A percentile compares a stretch with the other conserved stretches of the same genome.
Evolutionary conservation across 257 asterid species (phyloP).

Genomic region (Jacaranda copaia): DNA sequence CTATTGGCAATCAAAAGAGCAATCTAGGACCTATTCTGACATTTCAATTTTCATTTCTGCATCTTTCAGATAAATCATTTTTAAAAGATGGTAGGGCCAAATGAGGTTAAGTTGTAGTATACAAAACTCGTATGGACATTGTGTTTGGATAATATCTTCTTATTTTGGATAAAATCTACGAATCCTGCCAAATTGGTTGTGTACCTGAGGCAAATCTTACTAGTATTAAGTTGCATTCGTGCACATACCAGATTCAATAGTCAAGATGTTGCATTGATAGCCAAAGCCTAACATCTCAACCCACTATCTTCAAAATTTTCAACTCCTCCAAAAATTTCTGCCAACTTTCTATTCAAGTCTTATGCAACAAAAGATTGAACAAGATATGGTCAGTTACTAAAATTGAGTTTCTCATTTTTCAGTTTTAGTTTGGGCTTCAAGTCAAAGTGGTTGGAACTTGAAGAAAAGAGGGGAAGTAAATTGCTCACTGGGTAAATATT

Average conservation of each 20-base stretch:
- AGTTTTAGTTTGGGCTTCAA: neutral
- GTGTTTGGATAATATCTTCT: neutral
- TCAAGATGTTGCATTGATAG: neutral
- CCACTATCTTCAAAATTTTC: neutral
- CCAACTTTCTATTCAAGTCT: neutral
- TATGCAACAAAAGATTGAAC: neutral
- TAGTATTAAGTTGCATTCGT: neutral
- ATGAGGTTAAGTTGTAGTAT: neutral
- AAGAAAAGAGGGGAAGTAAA: neutral
- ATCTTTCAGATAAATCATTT: neutral
- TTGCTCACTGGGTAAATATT: neutral
- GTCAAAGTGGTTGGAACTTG: neutral
- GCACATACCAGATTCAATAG: neutral
- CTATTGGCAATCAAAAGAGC: neutral
- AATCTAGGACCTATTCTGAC: conserved; percentile 4
- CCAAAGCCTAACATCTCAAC: neutral
- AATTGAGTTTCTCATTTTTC: neutral
- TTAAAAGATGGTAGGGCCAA: conserved; percentile 18
- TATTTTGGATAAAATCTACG: neutral
- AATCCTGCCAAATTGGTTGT: neutral
- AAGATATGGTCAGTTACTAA: neutral
- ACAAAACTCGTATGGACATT: conserved; percentile 12
- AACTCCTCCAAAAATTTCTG: neutral
- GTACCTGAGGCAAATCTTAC: neutral
- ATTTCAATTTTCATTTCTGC: neutral